Conservation (phyloP, 192 early-diverging fungal species). For the Backusella morwellensis region DNA sequence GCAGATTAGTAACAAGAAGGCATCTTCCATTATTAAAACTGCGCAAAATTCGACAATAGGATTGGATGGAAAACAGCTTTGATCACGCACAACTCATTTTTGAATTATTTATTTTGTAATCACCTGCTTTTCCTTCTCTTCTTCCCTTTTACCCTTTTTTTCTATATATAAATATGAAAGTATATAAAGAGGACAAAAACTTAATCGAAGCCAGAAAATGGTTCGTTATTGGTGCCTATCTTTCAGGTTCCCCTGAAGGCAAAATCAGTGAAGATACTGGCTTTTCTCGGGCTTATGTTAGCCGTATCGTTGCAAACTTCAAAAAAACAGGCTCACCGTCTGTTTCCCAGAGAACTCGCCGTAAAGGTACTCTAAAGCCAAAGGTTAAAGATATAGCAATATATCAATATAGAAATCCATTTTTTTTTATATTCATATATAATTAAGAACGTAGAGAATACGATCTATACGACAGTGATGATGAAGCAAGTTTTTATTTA, state of each 20-base stretch:
- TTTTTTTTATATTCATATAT: constrained; percentile 7
- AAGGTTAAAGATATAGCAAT: background rate
- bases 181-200: background rate
- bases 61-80: background rate
- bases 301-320: background rate
- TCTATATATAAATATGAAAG: background rate
- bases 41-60: background rate
- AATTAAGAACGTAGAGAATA: background rate
- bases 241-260: background rate
- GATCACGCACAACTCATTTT: background rate
- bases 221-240: constrained; percentile 4
- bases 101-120: background rate
- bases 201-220: background rate
- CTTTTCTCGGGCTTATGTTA: background rate
- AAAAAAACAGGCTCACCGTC: constrained; percentile 7
- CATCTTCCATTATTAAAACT: background rate
- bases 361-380: background rate
- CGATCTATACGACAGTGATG: background rate
- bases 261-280: background rate
- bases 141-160: background rate
- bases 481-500: constrained; percentile 1
- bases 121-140: background rate
- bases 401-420: background rate
- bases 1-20: background rate
- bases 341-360: background rate